Conservation (phyloP, 1,139 yeast genomes). For the Suhomyces guaymorum region DNA sequence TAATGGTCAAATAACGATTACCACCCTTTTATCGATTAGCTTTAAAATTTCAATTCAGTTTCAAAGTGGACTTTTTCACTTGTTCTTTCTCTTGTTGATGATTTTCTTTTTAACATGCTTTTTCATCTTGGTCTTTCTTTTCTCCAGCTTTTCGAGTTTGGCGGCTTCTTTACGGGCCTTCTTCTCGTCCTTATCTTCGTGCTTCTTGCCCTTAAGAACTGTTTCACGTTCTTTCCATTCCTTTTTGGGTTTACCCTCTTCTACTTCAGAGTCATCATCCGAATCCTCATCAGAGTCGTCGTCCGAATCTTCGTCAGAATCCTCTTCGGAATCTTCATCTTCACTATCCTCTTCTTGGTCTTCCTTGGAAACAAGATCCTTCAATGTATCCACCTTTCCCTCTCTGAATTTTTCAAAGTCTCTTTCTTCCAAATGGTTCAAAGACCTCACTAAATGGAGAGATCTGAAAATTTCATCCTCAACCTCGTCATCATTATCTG, state of each 20-base stretch:
- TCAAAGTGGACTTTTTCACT: constrained; percentile 2
- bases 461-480: constrained; percentile 87
- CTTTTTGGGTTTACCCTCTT: constrained; percentile 24
- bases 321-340: constrained; percentile 20
- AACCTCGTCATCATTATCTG: constrained; percentile 55
- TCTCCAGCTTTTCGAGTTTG: constrained; percentile 82
- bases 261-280: constrained; percentile 36
- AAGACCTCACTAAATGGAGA: constrained; percentile 75
- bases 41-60: not conserved
- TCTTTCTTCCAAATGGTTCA: constrained; percentile 77
- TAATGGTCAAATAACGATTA: no score
- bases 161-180: constrained; percentile 82
- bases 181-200: constrained; percentile 82
- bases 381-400: constrained; percentile 81
- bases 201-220: constrained; percentile 65
- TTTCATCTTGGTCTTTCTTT: constrained; percentile 87
- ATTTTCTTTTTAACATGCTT: constrained; percentile 86
- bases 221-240: constrained; percentile 46
- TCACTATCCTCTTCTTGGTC: constrained; percentile 12
- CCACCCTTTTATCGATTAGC: no score
- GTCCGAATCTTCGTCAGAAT: constrained; percentile 12
- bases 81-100: constrained; percentile 53
- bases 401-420: constrained; percentile 80
- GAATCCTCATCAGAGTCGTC: constrained; percentile 29
- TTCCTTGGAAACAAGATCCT: constrained; percentile 49